phyloP scores from a whole-genome alignment of 352 stramenopile species.

The Phytophthora pseudosyringae region DNA sequence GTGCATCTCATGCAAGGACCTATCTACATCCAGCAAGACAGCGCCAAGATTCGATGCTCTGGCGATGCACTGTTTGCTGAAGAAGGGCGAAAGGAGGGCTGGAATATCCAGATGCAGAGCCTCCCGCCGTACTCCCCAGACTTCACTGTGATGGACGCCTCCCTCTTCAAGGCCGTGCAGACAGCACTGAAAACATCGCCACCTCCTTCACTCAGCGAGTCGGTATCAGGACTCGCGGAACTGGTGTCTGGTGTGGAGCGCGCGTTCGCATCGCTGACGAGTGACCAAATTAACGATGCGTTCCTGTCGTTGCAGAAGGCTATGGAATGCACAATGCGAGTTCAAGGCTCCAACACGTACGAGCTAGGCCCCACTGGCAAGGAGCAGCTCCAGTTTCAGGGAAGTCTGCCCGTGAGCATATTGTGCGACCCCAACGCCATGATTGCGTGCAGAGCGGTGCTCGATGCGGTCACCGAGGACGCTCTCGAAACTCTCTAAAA shows the following conservation, averaged over 20 bases:
- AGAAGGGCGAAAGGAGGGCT: slow-evolving; percentile 44
- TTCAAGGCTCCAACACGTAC: slow-evolving; percentile 54
- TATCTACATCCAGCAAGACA: slow-evolving; percentile 56
- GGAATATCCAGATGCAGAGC: slow-evolving; percentile 48
- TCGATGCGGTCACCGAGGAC: slow-evolving; percentile 30
- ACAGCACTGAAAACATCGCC: slow-evolving; percentile 29
- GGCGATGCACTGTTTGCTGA: slow-evolving; percentile 41
- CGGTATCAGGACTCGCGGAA: slow-evolving; percentile 32
- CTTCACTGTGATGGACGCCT: slow-evolving; percentile 48
- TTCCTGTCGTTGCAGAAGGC: slow-evolving; percentile 51
- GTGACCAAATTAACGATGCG: slow-evolving; percentile 43
- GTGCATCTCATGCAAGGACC: slow-evolving; percentile 36
- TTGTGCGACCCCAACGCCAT: slow-evolving; percentile 42
- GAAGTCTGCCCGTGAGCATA: slow-evolving; percentile 50
- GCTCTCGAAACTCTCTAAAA: slow-evolving; percentile 25
- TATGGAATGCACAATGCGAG: slow-evolving; percentile 52
- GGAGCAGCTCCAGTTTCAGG: slow-evolving; percentile 40
- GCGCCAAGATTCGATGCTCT: slow-evolving; percentile 43
- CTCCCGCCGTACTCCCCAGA: slow-evolving; percentile 52
- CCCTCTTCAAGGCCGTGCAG: slow-evolving; percentile 42
- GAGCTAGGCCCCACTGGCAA: slow-evolving; percentile 38
- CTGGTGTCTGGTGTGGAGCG: slow-evolving; percentile 33
- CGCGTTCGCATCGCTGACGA: slow-evolving; percentile 38
- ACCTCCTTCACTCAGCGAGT: slow-evolving; percentile 1
- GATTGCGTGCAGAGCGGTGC: slow-evolving; percentile 33